Base-by-base conservation (phyloP, 164 flowering plant species). In the Stephania yunnanensis region DNA sequence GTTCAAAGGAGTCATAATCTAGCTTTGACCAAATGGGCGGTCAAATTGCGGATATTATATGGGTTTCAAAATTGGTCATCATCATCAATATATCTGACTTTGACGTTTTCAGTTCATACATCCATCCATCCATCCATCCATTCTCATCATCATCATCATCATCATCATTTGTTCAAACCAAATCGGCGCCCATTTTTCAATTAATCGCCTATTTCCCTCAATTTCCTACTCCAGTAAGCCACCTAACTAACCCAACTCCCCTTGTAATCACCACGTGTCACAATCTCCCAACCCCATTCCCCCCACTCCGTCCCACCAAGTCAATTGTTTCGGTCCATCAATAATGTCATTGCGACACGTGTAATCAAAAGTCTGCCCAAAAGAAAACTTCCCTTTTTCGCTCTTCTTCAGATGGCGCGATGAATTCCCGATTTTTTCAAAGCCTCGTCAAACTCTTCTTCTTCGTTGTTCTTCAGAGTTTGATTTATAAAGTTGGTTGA, bases 71-170 rank as follows among this genome's bases (percentile, higher is more conserved):
- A 53, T 53, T 53, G 61, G 66, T 25, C 29, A 1, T 61, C 66
- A 25, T 61, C 66, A 61, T 61, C 66, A 61, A 61, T 61, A 4
- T 36, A 61, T 61, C 66, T 61, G 66, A 61, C 66, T 61, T 61
- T 61, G 66, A 61, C 66, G 66, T 10, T n/a, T 61, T 61, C 66
- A n/a, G 66, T 61, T 61, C 66, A 19, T 19, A n/a, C 66, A 36
- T 36, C 42, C 42, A 36, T 36, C 42, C 42, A 36, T 36, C 42
- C 42, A 36, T 36, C 42, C 42, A 36, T 36, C 42, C 42, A 36
- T 36, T 36, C 42, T 36, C 42, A 36, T 36, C 42, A 61, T 61
- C 66, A 61, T 61, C 25, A 25, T 25, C 25, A 25, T 36, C 42
- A 36, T 36, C 42, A 61, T 61, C 66, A 61, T 61, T 50, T 61